Evolutionary conservation across 2,329 filamentous ascomycete genomes (phyloP).

Genomic region (Sarocladiaceae sp.): DNA sequence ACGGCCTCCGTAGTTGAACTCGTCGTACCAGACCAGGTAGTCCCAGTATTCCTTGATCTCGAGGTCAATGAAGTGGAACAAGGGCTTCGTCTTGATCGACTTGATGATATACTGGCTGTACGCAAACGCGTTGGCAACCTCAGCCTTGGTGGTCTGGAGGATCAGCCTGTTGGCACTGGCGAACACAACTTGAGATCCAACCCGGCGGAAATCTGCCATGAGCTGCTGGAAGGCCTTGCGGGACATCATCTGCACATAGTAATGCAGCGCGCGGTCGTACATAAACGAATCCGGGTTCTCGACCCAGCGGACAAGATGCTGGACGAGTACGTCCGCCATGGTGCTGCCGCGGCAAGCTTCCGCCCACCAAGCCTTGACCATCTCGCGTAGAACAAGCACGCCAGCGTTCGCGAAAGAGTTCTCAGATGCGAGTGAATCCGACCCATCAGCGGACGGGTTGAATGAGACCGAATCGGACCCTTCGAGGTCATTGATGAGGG

Average conservation of each 20-base stretch:
- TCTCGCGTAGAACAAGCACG: constrained; percentile 84
- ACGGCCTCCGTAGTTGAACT: constrained; percentile 97
- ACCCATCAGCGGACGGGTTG: constrained; percentile 47
- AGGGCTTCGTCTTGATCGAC: constrained; percentile 88
- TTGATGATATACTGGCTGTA: constrained; percentile 98
- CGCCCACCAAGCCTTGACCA: constrained; percentile 98
- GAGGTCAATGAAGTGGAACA: constrained; percentile 95
- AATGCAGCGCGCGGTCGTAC: constrained; percentile 88
- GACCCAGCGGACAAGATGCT: constrained; percentile 95
- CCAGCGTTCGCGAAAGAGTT: constrained; percentile 90
- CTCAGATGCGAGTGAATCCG: constrained; percentile 65
- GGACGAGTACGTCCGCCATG: constrained; percentile 97
- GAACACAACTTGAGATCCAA: constrained; percentile 94
- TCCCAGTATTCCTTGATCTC: constrained; percentile 99
- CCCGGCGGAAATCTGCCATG: constrained; percentile 91
- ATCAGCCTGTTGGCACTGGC: constrained; percentile 84
- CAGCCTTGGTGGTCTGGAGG: constrained; percentile 90
- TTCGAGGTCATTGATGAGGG: constrained; percentile 93
- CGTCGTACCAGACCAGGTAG: constrained; percentile 97
- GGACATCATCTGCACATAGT: constrained; percentile 98
- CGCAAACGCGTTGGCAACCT: constrained; percentile 92
- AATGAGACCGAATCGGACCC: constrained; percentile 81
- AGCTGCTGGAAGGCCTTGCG: constrained; percentile 95
- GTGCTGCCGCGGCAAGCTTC: constrained; percentile 84
- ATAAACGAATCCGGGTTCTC: constrained; percentile 89